Conservation (phyloP, 352 stramenopile genomes). For the Pythium diclinum region DNA sequence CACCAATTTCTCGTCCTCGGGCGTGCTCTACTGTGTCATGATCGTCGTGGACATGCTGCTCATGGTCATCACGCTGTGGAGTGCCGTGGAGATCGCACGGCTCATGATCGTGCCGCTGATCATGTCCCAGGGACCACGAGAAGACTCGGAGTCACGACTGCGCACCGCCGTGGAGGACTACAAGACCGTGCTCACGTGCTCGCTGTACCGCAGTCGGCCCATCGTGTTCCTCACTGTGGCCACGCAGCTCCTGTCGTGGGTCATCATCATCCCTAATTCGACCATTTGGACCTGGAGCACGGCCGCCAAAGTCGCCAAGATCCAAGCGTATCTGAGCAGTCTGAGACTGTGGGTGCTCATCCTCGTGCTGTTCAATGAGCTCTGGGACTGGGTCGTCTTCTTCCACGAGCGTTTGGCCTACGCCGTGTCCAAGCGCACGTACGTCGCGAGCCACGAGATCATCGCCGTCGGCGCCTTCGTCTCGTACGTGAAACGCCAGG, state of each 20-base stretch:
- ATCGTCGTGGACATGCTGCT: conserved; percentile 22
- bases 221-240: conserved; percentile 11
- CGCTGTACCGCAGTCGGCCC: conserved; percentile 15
- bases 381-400: conserved; percentile 19
- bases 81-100: conserved; percentile 18
- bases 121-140: not conserved
- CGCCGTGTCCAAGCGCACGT: conserved; percentile 12
- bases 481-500: conserved; percentile 7
- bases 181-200: conserved; percentile 18
- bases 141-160: not conserved
- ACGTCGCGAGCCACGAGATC: conserved; percentile 16
- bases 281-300: conserved; percentile 22
- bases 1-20: conserved; percentile 24
- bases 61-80: conserved; percentile 9
- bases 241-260: conserved; percentile 20
- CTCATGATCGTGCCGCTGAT: conserved; percentile 16
- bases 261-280: conserved; percentile 24
- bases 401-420: conserved; percentile 17
- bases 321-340: conserved; percentile 19
- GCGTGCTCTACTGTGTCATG: conserved; percentile 12
- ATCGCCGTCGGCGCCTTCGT: conserved; percentile 12
- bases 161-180: conserved; percentile 8
- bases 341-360: conserved; percentile 21
- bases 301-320: conserved; percentile 8
- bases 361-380: conserved; percentile 11